A percentile compares a stretch with the other conserved stretches of the same genome.
Conservation (phyloP, 179 eudicot genomes). For the Silene coronaria region DNA sequence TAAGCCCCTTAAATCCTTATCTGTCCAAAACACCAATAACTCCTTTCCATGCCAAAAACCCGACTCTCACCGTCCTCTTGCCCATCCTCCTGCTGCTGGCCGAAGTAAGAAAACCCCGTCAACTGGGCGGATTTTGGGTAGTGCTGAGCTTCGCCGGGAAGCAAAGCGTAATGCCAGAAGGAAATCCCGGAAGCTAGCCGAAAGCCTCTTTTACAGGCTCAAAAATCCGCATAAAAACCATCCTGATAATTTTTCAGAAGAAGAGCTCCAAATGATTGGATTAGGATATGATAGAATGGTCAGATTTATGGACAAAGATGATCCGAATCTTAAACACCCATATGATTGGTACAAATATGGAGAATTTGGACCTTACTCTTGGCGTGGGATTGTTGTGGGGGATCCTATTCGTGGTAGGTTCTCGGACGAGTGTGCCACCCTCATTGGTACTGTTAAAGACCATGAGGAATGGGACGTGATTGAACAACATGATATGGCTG, state of each 20-base stretch:
- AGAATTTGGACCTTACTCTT: constrained; percentile 82
- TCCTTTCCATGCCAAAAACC: constrained; percentile 20
- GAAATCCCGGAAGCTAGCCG: constrained; percentile 54
- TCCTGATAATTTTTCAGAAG: constrained; percentile 84
- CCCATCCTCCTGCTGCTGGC: constrained; percentile 62
- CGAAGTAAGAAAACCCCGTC: constrained; percentile 65
- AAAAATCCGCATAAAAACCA: constrained; percentile 69
- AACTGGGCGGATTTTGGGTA: constrained; percentile 58
- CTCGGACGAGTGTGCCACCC: constrained; percentile 57
- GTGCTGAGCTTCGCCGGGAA: constrained; percentile 65
- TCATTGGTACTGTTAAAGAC: constrained; percentile 64
- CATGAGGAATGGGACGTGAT: constrained; percentile 96
- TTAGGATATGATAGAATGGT: constrained; percentile 94
- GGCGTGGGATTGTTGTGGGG: constrained; percentile 91
- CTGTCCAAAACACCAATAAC: constrained; percentile 19
- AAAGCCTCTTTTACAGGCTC: constrained; percentile 74
- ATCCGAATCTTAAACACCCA: constrained; percentile 81
- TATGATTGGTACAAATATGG: constrained; percentile 96
- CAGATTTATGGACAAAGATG: constrained; percentile 88
- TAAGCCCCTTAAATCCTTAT: constrained; percentile 9
- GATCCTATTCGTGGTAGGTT: constrained; percentile 77
- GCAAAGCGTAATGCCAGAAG: constrained; percentile 61
- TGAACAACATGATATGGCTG: constrained; percentile 71
- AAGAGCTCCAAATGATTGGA: constrained; percentile 88
- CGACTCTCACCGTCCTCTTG: constrained; percentile 23